Evolutionary conservation across 371 early-diverging fungal genomes (phyloP), one percentile per base, ranked within the genome.

Genomic region (Zychaea mexicana): DNA sequence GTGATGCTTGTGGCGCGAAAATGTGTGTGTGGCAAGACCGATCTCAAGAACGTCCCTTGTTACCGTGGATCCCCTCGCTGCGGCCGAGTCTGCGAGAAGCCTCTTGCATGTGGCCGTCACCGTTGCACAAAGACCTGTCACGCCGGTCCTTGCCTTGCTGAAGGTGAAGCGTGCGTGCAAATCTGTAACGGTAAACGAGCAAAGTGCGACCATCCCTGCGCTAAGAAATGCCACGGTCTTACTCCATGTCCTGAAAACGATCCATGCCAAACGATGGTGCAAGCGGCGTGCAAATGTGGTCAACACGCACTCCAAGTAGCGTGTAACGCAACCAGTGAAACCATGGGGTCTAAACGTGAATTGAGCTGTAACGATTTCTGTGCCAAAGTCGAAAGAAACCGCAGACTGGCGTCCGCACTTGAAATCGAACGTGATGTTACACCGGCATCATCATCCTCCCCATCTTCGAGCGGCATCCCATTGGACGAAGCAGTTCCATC

Each of bases 41-140:
- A 79, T 49, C 70, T 92, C 58, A 87, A 82, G 32, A 90, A 86
- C 54, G 82, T 92, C 0, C 90, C 92, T 10, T 94, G 94, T 66
- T 86, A 90, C 58, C 83, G 88, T 33, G 83, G 72, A 52, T 76
- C 83, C 0, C 85, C 92, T 19, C 85, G 85, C 17, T 94, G 94
- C 68, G 92, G 92, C 5, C 74, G 79, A 30, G 69, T 83, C 5
- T 93, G 94, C 71, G 85, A 81, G 61, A 85, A 81, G 57, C 76
- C 72, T 3, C 68, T 92, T 42, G 66, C 71, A 0, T 92, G 94
- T 47, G 89, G 90, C 19, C 85, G 84, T 5, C 94, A 94, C 69
- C 62, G 60, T 13, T 94, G 94, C 71, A 71, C 65, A 58, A 87
- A 85, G 47, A 78, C 86, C n/a, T 94, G 94, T 66, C 94, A 94